Evolutionary conservation across 352 stramenopile genomes (phyloP), one percentile per base, ranked within the genome.

Genomic region (Phytophthora rubi): DNA sequence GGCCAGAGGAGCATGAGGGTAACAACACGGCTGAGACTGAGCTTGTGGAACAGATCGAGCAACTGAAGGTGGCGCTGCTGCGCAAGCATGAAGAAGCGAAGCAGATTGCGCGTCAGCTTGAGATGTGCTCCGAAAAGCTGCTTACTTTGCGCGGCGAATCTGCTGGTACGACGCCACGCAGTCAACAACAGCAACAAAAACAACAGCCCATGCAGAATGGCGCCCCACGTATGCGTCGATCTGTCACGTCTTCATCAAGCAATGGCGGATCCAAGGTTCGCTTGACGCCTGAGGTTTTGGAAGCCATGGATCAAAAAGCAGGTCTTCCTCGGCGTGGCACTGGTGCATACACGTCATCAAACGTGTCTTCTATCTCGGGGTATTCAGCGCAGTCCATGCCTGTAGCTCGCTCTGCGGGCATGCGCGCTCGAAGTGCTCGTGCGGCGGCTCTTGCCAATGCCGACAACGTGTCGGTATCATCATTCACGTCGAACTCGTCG

Each of bases 81-180:
- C 85, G 81, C 59, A 95, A 95, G 57, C 80, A 94, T 53, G 86
- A 95, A 77, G 88, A 95, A 69, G 81, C 80, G 12, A 89, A 88
- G 59, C 77, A 88, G 54, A 88, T 91, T 45, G 81, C 81, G 8
- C 73, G 80, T 1, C 79, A 88, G 28, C 68, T 91, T 28, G 81
- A 89, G 39, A 62, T 71, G 35, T 89, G 65, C 49, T 79, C 84
- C 12, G 80, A 86, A 26, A 84, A 85, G 57, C 80, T 91, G 13
- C 45, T 82, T n/a, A 44, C 75, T n/a, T 26, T 86, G 6, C 78
- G 79, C 53, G 62, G 67, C 16, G 66, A 76, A n/a, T 53, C 53
- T 52, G 32, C 2, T 33, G 39, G 23, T 15, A 42, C 57, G 7
- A 7, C n/a, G 4, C 15, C 52, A 32, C 51, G n/a, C 6, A 48